These are phyloP conservation scores for Carex littledalei DNA, from an alignment of 176 grass and related monocot species.

Conservation along the genomic window DNA sequence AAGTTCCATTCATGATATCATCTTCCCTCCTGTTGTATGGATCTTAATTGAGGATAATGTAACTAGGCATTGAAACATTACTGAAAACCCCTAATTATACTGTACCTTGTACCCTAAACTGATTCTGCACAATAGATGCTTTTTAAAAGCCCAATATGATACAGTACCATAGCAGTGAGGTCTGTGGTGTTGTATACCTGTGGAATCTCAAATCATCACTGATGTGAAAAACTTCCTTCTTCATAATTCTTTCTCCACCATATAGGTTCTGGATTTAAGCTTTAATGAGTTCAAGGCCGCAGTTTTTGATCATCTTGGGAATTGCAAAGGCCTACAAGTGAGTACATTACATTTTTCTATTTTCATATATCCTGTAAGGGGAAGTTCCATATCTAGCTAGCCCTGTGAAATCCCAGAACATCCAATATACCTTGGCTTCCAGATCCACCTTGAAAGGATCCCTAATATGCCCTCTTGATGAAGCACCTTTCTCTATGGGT, in stretches of 20 bases:
- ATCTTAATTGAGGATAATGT: not conserved
- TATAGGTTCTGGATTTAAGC: conserved; percentile 97
- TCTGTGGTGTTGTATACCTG: not conserved
- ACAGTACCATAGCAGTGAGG: not conserved
- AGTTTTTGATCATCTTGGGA: conserved; percentile 76
- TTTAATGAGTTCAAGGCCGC: conserved; percentile 90
- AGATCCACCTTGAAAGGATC: not conserved
- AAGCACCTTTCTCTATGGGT: not conserved
- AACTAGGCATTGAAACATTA: not conserved
- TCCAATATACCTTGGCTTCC: not conserved
- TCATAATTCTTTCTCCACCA: not conserved
- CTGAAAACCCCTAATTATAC: not conserved
- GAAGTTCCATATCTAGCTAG: not conserved
- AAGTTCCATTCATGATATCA: not conserved
- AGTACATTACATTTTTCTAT: conserved; percentile 24
- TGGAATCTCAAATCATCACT: not conserved
- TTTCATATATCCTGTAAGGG: conserved; percentile 21
- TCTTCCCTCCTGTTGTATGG: not conserved
- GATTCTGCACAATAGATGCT: not conserved
- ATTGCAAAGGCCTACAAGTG: conserved; percentile 89
- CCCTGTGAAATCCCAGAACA: not conserved
- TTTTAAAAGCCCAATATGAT: not conserved
- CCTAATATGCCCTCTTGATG: not conserved
- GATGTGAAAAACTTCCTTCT: not conserved
- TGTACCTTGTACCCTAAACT: not conserved